phyloP scores from a whole-genome alignment of 148 eudicot genomes.

The Selenicereus undatus region DNA sequence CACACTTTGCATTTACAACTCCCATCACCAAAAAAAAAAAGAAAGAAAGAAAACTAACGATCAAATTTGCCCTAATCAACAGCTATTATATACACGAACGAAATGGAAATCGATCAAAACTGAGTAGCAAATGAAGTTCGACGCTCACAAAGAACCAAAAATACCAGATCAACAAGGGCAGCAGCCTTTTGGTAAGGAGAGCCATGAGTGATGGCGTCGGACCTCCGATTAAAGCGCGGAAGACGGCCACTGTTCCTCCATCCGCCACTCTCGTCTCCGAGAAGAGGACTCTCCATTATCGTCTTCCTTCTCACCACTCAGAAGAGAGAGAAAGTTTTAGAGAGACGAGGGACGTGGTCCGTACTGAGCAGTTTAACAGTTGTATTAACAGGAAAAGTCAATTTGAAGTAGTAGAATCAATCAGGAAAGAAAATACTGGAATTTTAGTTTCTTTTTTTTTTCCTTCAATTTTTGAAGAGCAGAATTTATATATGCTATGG shows the following conservation, averaged over 20 bases:
- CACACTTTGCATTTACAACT: not conserved
- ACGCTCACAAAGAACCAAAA: not conserved
- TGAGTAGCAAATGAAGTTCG: no score
- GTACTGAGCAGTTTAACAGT: not conserved
- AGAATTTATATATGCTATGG: not conserved
- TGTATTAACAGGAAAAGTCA: not conserved
- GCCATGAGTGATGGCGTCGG: conserved; percentile 68
- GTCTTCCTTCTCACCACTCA: not conserved
- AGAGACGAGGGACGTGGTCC: not conserved
- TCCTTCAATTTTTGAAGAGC: not conserved
- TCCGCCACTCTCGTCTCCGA: conserved; percentile 31
- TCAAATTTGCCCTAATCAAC: not conserved
- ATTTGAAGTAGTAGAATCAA: not conserved
- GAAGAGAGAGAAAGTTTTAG: not conserved
- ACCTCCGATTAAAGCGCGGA: conserved; percentile 35
- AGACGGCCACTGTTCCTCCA: not conserved
- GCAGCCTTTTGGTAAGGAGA: conserved; percentile 72
- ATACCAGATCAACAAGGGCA: conserved; percentile 82
- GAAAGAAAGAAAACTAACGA: not conserved
- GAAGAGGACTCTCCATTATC: conserved; percentile 39
- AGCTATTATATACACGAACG: not conserved
- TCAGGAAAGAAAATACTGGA: not conserved
- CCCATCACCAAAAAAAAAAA: not conserved
- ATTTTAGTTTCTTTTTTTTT: no score
- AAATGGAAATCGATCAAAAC: not conserved